Evolutionary conservation across 768 basidiomycete genomes (phyloP).

Genomic region (Tulasnella sp.): DNA sequence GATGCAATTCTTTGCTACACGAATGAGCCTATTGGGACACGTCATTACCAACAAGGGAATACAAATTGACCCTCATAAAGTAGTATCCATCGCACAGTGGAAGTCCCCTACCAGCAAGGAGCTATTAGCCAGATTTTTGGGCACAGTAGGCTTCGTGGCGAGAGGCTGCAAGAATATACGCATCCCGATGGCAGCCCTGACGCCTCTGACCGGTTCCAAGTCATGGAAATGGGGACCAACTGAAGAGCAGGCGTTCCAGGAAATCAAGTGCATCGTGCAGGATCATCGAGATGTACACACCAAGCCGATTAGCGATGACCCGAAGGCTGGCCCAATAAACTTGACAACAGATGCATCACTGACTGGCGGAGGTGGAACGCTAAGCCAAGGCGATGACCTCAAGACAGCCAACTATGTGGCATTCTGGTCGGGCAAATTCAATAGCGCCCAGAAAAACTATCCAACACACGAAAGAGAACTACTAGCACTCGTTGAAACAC

Average conservation of each 20-base stretch:
- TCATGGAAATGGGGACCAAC: conserved; percentile 4
- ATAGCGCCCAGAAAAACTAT: conserved; percentile 25
- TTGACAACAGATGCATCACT: conserved; percentile 12
- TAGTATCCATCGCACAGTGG: conserved; percentile 1
- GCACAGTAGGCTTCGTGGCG: conserved; percentile 4
- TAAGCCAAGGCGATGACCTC: conserved; percentile 18
- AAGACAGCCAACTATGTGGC: conserved; percentile 25
- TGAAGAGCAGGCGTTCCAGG: conserved; percentile 13
- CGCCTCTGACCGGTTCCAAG: not conserved
- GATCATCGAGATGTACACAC: not conserved
- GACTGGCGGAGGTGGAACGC: conserved; percentile 2
- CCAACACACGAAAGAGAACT: conserved; percentile 34
- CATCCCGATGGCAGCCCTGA: conserved; percentile 3
- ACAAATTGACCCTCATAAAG: conserved; percentile 9
- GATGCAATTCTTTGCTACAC: conserved; percentile 14
- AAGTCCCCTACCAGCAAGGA: conserved; percentile 7
- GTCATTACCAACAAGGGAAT: conserved; percentile 4
- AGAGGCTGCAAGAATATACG: not conserved
- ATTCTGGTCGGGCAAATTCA: conserved; percentile 21
- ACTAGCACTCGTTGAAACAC: conserved; percentile 29
- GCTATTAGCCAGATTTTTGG: not conserved
- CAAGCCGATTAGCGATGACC: not conserved
- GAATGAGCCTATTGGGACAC: conserved; percentile 4
- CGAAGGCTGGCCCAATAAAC: not conserved
- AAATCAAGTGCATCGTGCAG: conserved; percentile 10